These are phyloP conservation scores for Botrytis fragariae DNA, from an alignment of 2,329 filamentous ascomycete species.

Conservation along the genomic window DNA sequence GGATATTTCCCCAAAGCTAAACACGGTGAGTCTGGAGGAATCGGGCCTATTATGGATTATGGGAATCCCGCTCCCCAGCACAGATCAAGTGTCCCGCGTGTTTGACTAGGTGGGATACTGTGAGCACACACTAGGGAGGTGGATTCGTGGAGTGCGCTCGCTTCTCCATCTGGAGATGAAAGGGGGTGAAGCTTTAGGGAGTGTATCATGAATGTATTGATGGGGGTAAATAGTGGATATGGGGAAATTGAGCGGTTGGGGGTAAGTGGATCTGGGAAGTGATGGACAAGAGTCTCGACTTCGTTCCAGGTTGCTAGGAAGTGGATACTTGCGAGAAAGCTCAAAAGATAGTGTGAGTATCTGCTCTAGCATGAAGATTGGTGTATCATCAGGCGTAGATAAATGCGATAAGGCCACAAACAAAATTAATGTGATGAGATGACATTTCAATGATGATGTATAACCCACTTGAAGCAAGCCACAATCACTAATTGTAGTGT, in stretches of 20 bases:
- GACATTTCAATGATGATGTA: neutral
- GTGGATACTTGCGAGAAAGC: neutral
- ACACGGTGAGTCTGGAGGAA: neutral
- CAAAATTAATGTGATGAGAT: neutral
- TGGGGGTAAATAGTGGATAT: neutral
- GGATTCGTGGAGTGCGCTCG: neutral
- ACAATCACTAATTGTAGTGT: neutral
- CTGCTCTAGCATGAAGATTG: neutral
- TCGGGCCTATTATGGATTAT: constrained; percentile 2
- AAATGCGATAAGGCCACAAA: neutral
- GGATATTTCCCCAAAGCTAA: neutral
- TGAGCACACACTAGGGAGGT: neutral
- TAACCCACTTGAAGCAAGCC: neutral
- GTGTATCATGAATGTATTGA: neutral
- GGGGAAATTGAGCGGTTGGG: neutral
- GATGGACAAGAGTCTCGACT: neutral
- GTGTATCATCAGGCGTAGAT: neutral
- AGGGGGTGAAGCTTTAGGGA: neutral
- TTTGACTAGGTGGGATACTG: neutral
- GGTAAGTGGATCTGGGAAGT: neutral
- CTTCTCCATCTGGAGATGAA: neutral
- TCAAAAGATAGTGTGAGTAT: neutral
- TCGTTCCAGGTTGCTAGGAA: neutral
- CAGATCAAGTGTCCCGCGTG: neutral
- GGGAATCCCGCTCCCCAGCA: neutral